phyloP scores from a whole-genome alignment of 805 yeast genomes.

The Ogataea polymorpha region DNA sequence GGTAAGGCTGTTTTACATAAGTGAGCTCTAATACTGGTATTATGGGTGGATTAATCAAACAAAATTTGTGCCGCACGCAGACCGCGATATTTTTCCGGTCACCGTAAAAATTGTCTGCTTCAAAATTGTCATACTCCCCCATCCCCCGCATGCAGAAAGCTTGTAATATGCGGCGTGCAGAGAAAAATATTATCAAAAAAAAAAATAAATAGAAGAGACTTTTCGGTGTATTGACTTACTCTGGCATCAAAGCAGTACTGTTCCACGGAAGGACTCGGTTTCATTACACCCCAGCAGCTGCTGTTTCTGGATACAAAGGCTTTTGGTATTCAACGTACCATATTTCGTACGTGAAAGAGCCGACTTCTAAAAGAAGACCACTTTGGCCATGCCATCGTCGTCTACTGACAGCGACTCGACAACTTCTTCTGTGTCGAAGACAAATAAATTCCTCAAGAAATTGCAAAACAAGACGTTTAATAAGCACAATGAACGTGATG shows the following conservation, averaged over 20 bases:
- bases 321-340: no score
- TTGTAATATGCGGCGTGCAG: not conserved
- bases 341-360: not conserved
- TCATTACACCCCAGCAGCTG: no score
- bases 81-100: not conserved
- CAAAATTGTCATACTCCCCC: not conserved
- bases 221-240: not conserved
- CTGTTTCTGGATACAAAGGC: no score
- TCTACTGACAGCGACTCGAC: constrained; percentile 3
- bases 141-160: not conserved
- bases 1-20: no score
- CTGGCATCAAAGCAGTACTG: not conserved
- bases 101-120: constrained; percentile 1
- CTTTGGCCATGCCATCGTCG: constrained; percentile 3
- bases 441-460: constrained; percentile 15
- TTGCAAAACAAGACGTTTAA: constrained; percentile 14
- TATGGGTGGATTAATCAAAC: not conserved
- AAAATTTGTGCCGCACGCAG: not conserved
- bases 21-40: not conserved
- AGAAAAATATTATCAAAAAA: constrained; percentile 1
- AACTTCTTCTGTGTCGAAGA: constrained; percentile 11
- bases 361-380: not conserved
- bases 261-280: no score
- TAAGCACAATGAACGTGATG: constrained; percentile 8
- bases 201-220: not conserved